Conservation (phyloP, 768 basidiomycete genomes). For the Boletus sp. region DNA sequence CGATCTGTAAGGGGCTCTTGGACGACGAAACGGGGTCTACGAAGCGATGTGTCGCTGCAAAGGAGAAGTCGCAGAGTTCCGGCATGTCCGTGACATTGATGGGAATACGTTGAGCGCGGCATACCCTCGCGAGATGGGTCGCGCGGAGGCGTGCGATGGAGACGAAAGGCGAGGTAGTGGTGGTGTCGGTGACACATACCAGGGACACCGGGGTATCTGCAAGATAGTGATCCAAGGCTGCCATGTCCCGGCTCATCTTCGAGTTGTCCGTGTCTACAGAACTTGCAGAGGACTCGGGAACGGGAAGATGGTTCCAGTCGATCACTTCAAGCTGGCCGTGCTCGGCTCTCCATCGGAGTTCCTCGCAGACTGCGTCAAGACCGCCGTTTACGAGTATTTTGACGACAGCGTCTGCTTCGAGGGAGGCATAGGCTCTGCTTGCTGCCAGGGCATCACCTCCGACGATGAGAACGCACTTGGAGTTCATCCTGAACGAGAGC, state of each 20-base stretch:
- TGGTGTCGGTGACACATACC: conserved; percentile 81
- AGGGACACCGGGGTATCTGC: conserved; percentile 40
- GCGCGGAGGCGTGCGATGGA: conserved; percentile 45
- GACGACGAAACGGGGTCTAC: conserved; percentile 44
- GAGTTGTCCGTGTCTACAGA: not conserved
- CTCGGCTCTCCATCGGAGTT: conserved; percentile 63
- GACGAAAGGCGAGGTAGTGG: conserved; percentile 43
- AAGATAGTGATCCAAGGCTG: conserved; percentile 50
- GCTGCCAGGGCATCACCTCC: conserved; percentile 83
- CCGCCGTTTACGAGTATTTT: conserved; percentile 59
- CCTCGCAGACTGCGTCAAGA: conserved; percentile 54
- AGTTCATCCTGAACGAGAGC: conserved; percentile 66
- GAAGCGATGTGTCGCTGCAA: conserved; percentile 85
- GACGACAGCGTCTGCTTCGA: conserved; percentile 78
- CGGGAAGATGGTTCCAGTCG: conserved; percentile 49
- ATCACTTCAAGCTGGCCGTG: conserved; percentile 56
- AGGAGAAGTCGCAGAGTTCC: conserved; percentile 84
- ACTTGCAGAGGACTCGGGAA: conserved; percentile 28
- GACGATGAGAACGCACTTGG: conserved; percentile 61
- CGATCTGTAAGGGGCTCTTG: conserved; percentile 64
- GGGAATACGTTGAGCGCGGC: conserved; percentile 59
- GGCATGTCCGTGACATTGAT: conserved; percentile 89
- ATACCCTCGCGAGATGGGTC: conserved; percentile 52
- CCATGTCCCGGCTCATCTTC: conserved; percentile 36
- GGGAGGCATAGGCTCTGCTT: conserved; percentile 73